These are phyloP conservation scores for Dunaliella salina DNA, from an alignment of 163 green algal genomes.

Conservation along the genomic window DNA sequence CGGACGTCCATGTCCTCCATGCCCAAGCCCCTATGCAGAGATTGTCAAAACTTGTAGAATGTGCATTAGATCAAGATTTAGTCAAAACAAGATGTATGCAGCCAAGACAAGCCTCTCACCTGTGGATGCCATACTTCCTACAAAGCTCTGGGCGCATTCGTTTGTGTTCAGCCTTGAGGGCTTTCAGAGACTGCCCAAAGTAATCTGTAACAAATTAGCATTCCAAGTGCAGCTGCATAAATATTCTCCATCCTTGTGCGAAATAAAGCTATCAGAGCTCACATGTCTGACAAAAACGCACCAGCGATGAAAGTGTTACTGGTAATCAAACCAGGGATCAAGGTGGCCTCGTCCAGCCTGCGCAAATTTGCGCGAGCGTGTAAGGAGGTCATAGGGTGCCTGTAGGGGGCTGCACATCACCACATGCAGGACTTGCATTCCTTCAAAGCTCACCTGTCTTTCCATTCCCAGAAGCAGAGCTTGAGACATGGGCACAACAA, in stretches of 20 bases:
- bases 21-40: background rate
- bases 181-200: background rate
- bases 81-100: no score
- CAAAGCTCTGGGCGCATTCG: background rate
- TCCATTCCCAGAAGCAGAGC: background rate
- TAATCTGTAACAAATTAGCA: background rate
- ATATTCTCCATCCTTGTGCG: no score
- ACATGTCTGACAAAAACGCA: background rate
- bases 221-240: no score
- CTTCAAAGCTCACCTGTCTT: background rate
- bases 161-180: background rate
- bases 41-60: no score
- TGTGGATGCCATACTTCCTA: background rate
- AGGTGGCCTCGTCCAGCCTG: background rate
- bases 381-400: no score
- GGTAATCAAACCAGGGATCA: background rate
- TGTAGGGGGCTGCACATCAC: no score
- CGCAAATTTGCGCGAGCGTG: no score
- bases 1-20: background rate
- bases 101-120: background rate
- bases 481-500: background rate
- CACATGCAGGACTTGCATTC: no score
- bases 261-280: no score
- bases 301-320: background rate
- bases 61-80: no score